Percentiles rank a stretch among this genome's conserved stretches.
phyloP scores from a whole-genome alignment of 768 basidiomycete genomes.

The Pulveroboletus ravenelii region DNA sequence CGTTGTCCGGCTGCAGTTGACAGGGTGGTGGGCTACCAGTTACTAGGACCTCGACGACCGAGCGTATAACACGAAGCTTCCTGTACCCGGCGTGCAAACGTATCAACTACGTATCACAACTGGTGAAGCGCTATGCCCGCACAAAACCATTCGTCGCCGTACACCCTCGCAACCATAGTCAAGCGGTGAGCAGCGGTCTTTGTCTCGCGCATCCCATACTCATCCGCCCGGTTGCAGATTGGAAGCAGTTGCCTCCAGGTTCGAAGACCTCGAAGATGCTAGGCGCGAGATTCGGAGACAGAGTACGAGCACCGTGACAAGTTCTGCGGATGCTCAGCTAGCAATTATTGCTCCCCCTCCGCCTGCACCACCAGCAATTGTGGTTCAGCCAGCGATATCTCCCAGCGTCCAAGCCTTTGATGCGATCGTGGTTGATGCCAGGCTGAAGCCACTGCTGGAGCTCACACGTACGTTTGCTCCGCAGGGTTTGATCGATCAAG shows the following conservation, averaged over 20 bases:
- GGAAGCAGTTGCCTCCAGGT: slow-evolving; percentile 88
- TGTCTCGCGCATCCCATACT: slow-evolving; percentile 3
- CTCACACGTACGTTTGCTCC: slow-evolving; percentile 69
- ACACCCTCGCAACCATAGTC: slow-evolving; percentile 77
- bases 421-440: slow-evolving; percentile 65
- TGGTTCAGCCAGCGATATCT: slow-evolving; percentile 42
- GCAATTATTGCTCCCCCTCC: slow-evolving; percentile 29
- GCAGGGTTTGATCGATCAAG: slow-evolving; percentile 71
- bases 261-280: slow-evolving; percentile 84
- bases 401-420: slow-evolving; percentile 69
- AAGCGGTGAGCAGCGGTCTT: slow-evolving; percentile 54
- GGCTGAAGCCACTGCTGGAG: slow-evolving; percentile 68
- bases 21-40: slow-evolving; percentile 1
- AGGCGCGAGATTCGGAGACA: slow-evolving; percentile 23
- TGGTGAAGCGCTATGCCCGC: slow-evolving; percentile 16
- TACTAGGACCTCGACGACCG: too few species aligned
- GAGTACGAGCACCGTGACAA: slow-evolving; percentile 31
- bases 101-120: neutral
- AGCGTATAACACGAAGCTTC: neutral
- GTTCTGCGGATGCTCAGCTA: slow-evolving; percentile 20
- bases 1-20: slow-evolving; percentile 11
- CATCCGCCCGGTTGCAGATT: slow-evolving; percentile 45
- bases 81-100: neutral
- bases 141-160: slow-evolving; percentile 47
- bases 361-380: slow-evolving; percentile 34